A percentile compares a stretch with the other conserved stretches of the same genome.
Conservation (phyloP, 768 basidiomycete species). For the Agrocybe praecox region DNA sequence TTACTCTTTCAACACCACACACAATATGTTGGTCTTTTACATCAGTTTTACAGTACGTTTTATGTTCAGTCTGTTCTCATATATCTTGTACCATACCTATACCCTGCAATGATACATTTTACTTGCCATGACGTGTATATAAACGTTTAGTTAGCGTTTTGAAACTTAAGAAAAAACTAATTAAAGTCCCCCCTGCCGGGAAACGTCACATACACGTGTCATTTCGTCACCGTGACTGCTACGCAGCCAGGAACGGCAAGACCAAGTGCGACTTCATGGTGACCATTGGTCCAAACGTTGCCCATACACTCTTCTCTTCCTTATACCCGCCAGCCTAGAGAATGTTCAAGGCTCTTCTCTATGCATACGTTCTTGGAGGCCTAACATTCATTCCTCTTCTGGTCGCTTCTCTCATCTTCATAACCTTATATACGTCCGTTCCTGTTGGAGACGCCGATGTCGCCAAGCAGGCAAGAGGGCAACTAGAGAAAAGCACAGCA, state of each 20-base stretch:
- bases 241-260: not conserved
- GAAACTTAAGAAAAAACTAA: too few species aligned
- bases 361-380: conserved; percentile 90
- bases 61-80: too few species aligned
- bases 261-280: not conserved
- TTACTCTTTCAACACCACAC: too few species aligned
- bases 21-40: too few species aligned
- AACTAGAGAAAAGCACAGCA: conserved; percentile 24
- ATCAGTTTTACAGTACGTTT: too few species aligned
- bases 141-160: too few species aligned
- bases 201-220: conserved; percentile 22
- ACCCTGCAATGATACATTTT: too few species aligned
- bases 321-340: conserved; percentile 12
- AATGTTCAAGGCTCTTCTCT: conserved; percentile 76
- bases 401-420: conserved; percentile 56
- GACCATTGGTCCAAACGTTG: not conserved
- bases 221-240: conserved; percentile 16
- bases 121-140: too few species aligned
- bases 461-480: conserved; percentile 37
- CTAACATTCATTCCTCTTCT: conserved; percentile 87
- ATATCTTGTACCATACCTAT: too few species aligned
- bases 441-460: conserved; percentile 66
- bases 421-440: conserved; percentile 80
- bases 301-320: conserved; percentile 10
- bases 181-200: not conserved